A percentile compares a stretch with the other conserved stretches of the same genome.
These are phyloP conservation scores for Onygena corvina DNA, from an alignment of 2,329 filamentous ascomycete genomes.

Conservation along the genomic window DNA sequence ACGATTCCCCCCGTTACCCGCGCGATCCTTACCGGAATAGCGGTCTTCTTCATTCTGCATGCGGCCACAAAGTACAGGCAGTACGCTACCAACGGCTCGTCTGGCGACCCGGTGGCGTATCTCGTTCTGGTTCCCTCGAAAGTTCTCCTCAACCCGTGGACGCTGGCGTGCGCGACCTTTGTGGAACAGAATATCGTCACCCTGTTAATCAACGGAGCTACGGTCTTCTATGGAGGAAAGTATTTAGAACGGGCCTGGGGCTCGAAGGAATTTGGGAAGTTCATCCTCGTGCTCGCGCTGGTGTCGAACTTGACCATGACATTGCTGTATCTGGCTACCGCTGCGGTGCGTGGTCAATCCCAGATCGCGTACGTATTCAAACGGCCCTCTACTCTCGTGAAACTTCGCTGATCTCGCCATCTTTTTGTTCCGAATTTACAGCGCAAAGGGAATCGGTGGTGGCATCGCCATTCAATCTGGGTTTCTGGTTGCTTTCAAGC, in stretches of 20 bases:
- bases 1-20: conserved; percentile 90
- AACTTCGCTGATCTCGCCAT: neutral
- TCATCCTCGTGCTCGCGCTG: conserved; percentile 62
- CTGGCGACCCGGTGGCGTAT: conserved; percentile 54
- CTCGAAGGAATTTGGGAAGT: conserved; percentile 81
- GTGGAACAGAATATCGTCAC: conserved; percentile 92
- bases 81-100: conserved; percentile 46
- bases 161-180: conserved; percentile 69
- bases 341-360: conserved; percentile 45
- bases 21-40: conserved; percentile 59
- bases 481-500: conserved; percentile 94
- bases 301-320: conserved; percentile 71
- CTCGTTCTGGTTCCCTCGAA: conserved; percentile 73
- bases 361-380: conserved; percentile 26
- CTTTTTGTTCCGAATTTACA: conserved; percentile 30
- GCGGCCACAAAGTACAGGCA: conserved; percentile 52
- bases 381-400: neutral
- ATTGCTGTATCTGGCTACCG: conserved; percentile 60
- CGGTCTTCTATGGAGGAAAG: conserved; percentile 80
- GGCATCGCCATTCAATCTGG: conserved; percentile 80
- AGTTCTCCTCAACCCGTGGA: conserved; percentile 86
- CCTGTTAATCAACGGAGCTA: conserved; percentile 60
- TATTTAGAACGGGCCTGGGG: conserved; percentile 97
- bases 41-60: conserved; percentile 63
- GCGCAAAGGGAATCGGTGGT: conserved; percentile 71